phyloP scores from a whole-genome alignment of 2,329 filamentous ascomycete species.

The Ciborinia camelliae region DNA sequence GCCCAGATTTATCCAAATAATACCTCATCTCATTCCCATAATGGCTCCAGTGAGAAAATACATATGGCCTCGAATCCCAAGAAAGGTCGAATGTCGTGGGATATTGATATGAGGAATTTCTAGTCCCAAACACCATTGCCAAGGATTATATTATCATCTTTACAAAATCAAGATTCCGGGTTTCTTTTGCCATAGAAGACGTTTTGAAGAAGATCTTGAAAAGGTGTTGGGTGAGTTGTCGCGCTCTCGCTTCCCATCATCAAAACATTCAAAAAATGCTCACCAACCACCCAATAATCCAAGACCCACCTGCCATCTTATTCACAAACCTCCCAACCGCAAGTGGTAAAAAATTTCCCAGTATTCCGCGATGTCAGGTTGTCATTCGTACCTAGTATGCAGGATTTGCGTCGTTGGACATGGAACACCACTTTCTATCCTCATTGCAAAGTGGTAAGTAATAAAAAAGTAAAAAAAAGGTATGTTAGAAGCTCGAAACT shows the following conservation, averaged over 20 bases:
- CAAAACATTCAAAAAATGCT: background rate
- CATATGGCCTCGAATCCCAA: background rate
- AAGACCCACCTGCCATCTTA: no score
- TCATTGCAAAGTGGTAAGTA: background rate
- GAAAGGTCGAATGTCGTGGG: background rate
- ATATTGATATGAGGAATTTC: background rate
- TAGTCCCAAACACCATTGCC: background rate
- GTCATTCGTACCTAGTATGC: background rate
- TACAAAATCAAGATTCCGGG: background rate
- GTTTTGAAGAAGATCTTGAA: background rate
- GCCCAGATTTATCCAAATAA: background rate
- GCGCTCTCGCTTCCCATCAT: background rate
- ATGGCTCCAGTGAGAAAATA: background rate
- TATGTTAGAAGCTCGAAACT: background rate
- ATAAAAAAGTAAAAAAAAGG: background rate
- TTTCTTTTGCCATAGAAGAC: background rate
- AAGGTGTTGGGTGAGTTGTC: background rate
- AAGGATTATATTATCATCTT: background rate
- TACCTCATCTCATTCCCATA: background rate
- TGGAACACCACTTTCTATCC: background rate
- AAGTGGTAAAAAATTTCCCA: no score
- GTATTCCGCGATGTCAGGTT: background rate
- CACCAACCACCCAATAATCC: background rate
- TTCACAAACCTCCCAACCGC: no score
- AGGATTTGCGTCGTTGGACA: background rate